Evolutionary conservation across 345 rosid genomes (phyloP).

Genomic region (Brassica rapa): DNA sequence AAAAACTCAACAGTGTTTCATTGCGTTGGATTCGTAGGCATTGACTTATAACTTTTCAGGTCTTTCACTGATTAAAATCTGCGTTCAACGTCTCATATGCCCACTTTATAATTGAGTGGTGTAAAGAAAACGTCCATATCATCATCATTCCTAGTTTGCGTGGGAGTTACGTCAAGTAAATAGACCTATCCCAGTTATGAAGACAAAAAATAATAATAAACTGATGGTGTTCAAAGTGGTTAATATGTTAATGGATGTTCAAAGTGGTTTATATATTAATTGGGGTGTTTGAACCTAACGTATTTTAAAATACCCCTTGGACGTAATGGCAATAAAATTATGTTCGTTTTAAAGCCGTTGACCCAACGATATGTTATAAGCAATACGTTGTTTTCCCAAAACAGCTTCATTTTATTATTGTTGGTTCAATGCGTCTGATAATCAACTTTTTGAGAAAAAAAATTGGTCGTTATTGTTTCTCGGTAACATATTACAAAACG

Average conservation of each 20-base stretch:
- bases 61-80: slow-evolving; percentile 21
- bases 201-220: not conserved
- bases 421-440: not conserved
- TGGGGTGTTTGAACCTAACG: not conserved
- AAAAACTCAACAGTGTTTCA: not conserved
- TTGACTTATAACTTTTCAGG: slow-evolving; percentile 16
- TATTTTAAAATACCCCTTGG: not conserved
- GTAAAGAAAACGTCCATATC: not conserved
- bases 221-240: not conserved
- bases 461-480: not conserved
- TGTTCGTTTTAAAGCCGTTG: not conserved
- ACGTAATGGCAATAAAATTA: not conserved
- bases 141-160: not conserved
- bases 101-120: slow-evolving; percentile 24
- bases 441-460: not conserved
- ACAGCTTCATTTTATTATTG: not conserved
- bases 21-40: slow-evolving; percentile 7
- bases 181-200: not conserved
- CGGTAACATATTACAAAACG: not conserved
- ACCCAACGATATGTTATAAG: not conserved
- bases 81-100: slow-evolving; percentile 8
- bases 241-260: not conserved
- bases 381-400: not conserved
- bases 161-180: not conserved
- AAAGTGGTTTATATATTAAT: not conserved